Evolutionary conservation across 352 stramenopile genomes (phyloP).

Genomic region (Phytopythium ostracodes): DNA sequence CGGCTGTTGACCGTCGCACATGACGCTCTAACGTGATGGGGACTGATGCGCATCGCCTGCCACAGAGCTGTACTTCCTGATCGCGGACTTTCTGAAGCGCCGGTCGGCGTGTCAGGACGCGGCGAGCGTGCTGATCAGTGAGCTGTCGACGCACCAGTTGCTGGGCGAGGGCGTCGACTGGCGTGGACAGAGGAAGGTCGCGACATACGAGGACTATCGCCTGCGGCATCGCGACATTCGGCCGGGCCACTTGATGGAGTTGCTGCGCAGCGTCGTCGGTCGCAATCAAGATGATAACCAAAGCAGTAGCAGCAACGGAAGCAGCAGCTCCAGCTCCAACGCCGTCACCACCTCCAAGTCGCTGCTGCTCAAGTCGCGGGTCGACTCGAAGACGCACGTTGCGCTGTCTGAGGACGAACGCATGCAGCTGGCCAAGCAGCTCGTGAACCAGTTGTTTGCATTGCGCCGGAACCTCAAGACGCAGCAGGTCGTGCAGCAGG

Average conservation of each 20-base stretch:
- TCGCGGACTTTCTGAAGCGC: constrained; percentile 82
- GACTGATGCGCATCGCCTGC: not conserved
- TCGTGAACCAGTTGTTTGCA: constrained; percentile 43
- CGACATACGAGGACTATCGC: constrained; percentile 76
- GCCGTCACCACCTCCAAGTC: constrained; percentile 21
- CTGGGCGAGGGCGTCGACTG: constrained; percentile 60
- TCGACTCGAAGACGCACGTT: constrained; percentile 23
- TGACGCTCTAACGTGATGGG: not conserved
- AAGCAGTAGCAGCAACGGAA: not conserved
- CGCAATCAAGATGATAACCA: constrained; percentile 11
- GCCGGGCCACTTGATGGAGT: constrained; percentile 54
- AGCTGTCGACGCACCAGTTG: constrained; percentile 56
- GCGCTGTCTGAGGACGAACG: constrained; percentile 31
- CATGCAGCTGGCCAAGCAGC: constrained; percentile 46
- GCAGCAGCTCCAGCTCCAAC: constrained; percentile 11
- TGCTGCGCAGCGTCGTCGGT: constrained; percentile 24
- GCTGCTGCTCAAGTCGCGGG: constrained; percentile 51
- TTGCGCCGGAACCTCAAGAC: constrained; percentile 45
- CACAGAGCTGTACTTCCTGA: constrained; percentile 77
- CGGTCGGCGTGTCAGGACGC: constrained; percentile 54
- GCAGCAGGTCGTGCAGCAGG: constrained; percentile 48
- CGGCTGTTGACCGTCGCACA: not conserved
- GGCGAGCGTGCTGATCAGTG: constrained; percentile 59
- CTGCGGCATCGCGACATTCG: constrained; percentile 70
- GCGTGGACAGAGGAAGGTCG: constrained; percentile 35